Conservation (phyloP, 768 basidiomycete genomes). For the Dendrothele bispora region DNA sequence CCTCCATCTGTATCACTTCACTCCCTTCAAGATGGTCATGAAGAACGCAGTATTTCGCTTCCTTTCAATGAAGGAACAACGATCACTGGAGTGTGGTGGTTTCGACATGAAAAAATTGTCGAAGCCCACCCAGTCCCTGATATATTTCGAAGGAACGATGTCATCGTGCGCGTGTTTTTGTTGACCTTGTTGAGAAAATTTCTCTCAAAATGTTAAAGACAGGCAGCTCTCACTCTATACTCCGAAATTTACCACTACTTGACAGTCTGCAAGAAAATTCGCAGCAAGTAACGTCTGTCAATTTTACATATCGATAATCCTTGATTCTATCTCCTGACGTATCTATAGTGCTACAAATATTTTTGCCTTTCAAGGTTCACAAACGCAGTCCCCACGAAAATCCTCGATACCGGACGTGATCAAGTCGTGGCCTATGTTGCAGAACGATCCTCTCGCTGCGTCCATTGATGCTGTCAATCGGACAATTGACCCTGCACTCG, state of each 20-base stretch:
- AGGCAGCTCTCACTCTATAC: conserved; percentile 72
- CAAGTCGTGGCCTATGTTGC: conserved; percentile 67
- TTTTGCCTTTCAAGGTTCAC: conserved; percentile 77
- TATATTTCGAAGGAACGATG: conserved; percentile 66
- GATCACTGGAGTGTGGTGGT: conserved; percentile 74
- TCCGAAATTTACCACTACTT: conserved; percentile 68
- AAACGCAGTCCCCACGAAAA: conserved; percentile 45
- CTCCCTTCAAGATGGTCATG: conserved; percentile 75
- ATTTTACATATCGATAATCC: conserved; percentile 8
- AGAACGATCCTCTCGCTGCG: conserved; percentile 51
- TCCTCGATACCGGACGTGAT: conserved; percentile 58
- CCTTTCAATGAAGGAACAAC: conserved; percentile 16
- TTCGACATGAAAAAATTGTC: conserved; percentile 45
- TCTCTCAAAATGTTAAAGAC: conserved; percentile 47
- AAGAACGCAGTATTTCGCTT: conserved; percentile 48
- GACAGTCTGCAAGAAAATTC: conserved; percentile 70
- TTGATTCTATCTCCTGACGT: conserved; percentile 13
- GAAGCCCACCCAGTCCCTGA: conserved; percentile 58
- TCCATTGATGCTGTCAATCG: conserved; percentile 54
- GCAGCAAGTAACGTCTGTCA: conserved; percentile 61
- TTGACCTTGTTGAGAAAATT: conserved; percentile 2
- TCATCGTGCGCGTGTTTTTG: conserved; percentile 48
- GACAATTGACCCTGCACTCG: conserved; percentile 26
- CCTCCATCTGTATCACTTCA: conserved; percentile 69
- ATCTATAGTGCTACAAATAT: conserved; percentile 73